Evolutionary conservation across 495 filamentous ascomycete genomes (phyloP).

Genomic region (Penicillium parvum): DNA sequence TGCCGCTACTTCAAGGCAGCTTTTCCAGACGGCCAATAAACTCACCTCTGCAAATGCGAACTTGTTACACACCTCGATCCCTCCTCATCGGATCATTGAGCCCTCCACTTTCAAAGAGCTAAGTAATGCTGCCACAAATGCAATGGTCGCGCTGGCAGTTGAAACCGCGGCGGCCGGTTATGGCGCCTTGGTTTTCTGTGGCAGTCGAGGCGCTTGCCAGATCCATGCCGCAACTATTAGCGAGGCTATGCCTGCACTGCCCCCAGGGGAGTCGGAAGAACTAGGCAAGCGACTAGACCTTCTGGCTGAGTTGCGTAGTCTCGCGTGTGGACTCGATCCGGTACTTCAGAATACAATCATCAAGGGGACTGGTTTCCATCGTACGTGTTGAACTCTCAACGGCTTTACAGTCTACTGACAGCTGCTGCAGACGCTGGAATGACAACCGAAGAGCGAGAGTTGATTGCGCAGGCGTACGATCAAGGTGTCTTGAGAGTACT

Average conservation of each 20-base stretch:
- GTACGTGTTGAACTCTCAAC: conserved; percentile 31
- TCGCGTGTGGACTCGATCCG: conserved; percentile 63
- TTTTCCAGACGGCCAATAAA: conserved; percentile 59
- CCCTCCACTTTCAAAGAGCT: conserved; percentile 57
- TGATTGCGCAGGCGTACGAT: conserved; percentile 71
- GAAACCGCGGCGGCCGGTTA: conserved; percentile 64
- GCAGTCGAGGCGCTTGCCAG: conserved; percentile 63
- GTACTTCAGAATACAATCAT: conserved; percentile 60
- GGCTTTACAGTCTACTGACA: neutral
- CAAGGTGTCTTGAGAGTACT: conserved; percentile 64
- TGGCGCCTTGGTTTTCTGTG: conserved; percentile 73
- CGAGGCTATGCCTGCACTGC: conserved; percentile 51
- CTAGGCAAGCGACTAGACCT: conserved; percentile 60
- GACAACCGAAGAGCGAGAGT: conserved; percentile 74
- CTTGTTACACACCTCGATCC: conserved; percentile 30
- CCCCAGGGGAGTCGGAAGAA: conserved; percentile 41
- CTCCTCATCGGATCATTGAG: conserved; percentile 48
- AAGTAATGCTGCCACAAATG: conserved; percentile 59
- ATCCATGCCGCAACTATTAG: conserved; percentile 60
- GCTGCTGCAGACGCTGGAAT: conserved; percentile 59
- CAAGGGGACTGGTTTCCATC: conserved; percentile 73
- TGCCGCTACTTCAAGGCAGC: conserved; percentile 54
- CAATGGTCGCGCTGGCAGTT: conserved; percentile 63
- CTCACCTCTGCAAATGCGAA: conserved; percentile 32
- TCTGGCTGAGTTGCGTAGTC: conserved; percentile 62